Evolutionary conservation across 768 basidiomycete genomes (phyloP).

Genomic region (Austroboletus eburneus): DNA sequence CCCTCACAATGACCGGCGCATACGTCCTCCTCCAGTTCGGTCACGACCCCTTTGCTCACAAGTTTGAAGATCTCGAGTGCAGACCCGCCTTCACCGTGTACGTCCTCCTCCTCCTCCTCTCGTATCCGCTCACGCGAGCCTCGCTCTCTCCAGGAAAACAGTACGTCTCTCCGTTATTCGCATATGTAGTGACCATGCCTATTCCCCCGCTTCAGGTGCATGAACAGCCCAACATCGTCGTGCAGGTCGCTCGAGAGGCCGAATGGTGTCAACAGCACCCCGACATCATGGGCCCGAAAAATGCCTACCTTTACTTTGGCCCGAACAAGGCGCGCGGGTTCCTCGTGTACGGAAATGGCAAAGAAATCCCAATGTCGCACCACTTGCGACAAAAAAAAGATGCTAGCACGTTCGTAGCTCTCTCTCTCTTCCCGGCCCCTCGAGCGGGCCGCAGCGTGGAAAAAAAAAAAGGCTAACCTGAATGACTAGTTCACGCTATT

Average conservation of each 20-base stretch:
- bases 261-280: conserved; percentile 66
- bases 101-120: conserved; percentile 23
- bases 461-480: not conserved
- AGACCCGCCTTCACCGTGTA: conserved; percentile 67
- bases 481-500: conserved; percentile 61
- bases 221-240: conserved; percentile 54
- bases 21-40: conserved; percentile 62
- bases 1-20: conserved; percentile 32
- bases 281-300: conserved; percentile 75
- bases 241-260: conserved; percentile 60
- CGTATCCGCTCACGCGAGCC: conserved; percentile 3
- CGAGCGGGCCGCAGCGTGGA: not conserved
- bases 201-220: conserved; percentile 39
- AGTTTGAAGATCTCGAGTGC: conserved; percentile 61
- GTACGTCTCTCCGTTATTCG: conserved; percentile 15
- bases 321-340: conserved; percentile 58
- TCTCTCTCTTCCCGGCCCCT: not conserved
- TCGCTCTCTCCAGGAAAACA: conserved; percentile 12
- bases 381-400: conserved; percentile 55
- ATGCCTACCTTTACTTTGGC: conserved; percentile 73
- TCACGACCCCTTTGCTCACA: conserved; percentile 55
- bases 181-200: not conserved
- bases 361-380: conserved; percentile 53
- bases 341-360: conserved; percentile 65
- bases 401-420: conserved; percentile 43